phyloP scores from a whole-genome alignment of 257 asterid genomes.

The Avicennia marina region DNA sequence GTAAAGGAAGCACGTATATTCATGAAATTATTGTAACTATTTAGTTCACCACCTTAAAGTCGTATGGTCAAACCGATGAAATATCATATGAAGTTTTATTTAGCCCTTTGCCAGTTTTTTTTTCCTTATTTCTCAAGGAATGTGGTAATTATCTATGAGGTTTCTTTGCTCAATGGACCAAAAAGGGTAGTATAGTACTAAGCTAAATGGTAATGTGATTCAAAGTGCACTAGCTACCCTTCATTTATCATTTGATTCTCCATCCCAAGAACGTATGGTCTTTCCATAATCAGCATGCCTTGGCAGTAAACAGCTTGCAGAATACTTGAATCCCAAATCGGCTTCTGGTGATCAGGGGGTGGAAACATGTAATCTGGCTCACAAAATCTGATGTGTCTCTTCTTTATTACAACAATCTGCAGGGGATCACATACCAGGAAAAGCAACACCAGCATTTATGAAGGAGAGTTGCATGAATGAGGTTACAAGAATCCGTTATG shows the following conservation, averaged over 20 bases:
- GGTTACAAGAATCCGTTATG: constrained; percentile 7
- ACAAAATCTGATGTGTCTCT: constrained; percentile 12
- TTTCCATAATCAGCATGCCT: background rate
- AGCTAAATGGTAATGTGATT: background rate
- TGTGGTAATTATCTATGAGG: background rate
- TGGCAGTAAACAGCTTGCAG: background rate
- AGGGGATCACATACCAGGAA: constrained; percentile 1
- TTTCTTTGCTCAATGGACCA: background rate
- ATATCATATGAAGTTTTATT: too few species aligned
- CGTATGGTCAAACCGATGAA: background rate
- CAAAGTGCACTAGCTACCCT: background rate
- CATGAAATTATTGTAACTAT: background rate
- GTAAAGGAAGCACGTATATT: too few species aligned
- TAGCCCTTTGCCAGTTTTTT: too few species aligned
- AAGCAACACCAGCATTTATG: constrained; percentile 4
- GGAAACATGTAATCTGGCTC: background rate
- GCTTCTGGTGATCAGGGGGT: constrained; percentile 10
- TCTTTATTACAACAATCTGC: constrained; percentile 5
- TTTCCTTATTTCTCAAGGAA: background rate
- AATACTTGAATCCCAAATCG: background rate
- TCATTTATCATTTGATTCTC: constrained; percentile 4
- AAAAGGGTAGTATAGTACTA: too few species aligned
- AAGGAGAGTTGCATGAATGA: background rate
- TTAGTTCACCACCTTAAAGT: background rate
- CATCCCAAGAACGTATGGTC: background rate